These are phyloP conservation scores for Globisporangium parvum DNA, from an alignment of 352 stramenopile species.

Conservation along the genomic window DNA sequence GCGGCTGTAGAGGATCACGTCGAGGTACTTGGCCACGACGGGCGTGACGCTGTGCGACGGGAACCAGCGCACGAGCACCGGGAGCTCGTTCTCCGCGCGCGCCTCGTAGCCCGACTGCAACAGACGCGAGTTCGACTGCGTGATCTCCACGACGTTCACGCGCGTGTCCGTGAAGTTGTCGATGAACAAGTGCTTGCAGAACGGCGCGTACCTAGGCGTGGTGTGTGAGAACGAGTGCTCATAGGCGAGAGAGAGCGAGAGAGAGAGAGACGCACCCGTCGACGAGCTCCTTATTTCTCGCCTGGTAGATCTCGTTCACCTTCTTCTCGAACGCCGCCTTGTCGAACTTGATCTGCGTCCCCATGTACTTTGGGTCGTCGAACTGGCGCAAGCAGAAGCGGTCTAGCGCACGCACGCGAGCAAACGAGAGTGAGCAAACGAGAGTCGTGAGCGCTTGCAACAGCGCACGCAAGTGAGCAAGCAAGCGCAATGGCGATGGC, in stretches of 20 bases:
- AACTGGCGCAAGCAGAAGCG: conserved; percentile 83
- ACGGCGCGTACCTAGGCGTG: conserved; percentile 90
- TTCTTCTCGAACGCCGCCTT: conserved; percentile 71
- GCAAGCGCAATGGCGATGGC: conserved; percentile 4
- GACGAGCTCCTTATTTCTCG: conserved; percentile 52
- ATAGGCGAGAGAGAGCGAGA: too few species aligned
- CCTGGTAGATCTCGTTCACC: conserved; percentile 79
- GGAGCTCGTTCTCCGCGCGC: conserved; percentile 91
- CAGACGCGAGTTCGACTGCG: conserved; percentile 89
- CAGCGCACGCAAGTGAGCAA: background rate
- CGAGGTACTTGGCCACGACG: conserved; percentile 90
- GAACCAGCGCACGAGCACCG: conserved; percentile 91
- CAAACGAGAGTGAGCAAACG: background rate
- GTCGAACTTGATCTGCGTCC: conserved; percentile 65
- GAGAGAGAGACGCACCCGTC: conserved; percentile 39
- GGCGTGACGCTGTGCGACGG: conserved; percentile 86
- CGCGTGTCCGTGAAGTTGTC: conserved; percentile 90
- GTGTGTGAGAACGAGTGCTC: too few species aligned
- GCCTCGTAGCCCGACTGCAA: conserved; percentile 93
- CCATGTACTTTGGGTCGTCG: conserved; percentile 70
- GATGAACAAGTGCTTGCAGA: conserved; percentile 99
- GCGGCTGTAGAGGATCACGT: conserved; percentile 98
- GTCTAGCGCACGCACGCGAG: conserved; percentile 25
- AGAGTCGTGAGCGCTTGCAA: background rate
- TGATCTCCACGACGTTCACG: conserved; percentile 90